phyloP scores from a whole-genome alignment of 768 basidiomycete genomes.

The Lactarius psammicola region DNA sequence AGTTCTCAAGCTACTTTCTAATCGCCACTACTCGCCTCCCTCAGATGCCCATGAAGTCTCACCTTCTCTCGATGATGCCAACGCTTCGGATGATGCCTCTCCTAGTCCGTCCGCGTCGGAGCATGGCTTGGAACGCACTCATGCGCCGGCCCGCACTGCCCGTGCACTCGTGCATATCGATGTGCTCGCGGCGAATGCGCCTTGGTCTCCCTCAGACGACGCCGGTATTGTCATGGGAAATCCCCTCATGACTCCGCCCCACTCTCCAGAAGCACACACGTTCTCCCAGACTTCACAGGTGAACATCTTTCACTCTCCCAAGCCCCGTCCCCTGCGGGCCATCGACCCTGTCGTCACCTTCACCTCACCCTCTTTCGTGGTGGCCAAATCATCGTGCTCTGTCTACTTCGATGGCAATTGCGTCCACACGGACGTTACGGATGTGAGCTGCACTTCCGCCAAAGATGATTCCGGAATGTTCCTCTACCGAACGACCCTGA shows the following conservation, averaged over 20 bases:
- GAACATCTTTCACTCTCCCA: conserved; percentile 32
- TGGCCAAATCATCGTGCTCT: conserved; percentile 54
- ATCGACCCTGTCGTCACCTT: conserved; percentile 73
- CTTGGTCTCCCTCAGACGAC: conserved; percentile 29
- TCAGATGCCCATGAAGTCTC: conserved; percentile 18
- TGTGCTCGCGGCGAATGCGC: conserved; percentile 25
- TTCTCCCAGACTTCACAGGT: conserved; percentile 22
- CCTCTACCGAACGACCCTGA: conserved; percentile 59
- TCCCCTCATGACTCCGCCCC: conserved; percentile 26
- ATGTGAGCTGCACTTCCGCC: conserved; percentile 23
- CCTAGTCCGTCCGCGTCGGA: conserved; percentile 24
- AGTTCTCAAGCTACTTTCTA: conserved; percentile 31
- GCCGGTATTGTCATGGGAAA: conserved; percentile 25
- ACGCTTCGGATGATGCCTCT: conserved; percentile 23
- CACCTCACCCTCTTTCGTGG: conserved; percentile 46
- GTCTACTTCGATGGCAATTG: conserved; percentile 50
- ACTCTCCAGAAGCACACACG: conserved; percentile 23
- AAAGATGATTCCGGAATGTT: conserved; percentile 29
- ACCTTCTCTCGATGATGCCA: conserved; percentile 23
- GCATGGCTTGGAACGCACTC: conserved; percentile 23
- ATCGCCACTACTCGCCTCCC: conserved; percentile 24
- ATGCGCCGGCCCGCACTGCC: conserved; percentile 36
- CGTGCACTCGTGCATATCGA: conserved; percentile 33
- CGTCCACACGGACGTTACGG: conserved; percentile 51
- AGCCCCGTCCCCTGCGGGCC: conserved; percentile 51